A percentile compares a stretch with the other conserved stretches of the same genome.
Conservation (phyloP, 768 basidiomycete genomes). For the Rhizopogon sp. region DNA sequence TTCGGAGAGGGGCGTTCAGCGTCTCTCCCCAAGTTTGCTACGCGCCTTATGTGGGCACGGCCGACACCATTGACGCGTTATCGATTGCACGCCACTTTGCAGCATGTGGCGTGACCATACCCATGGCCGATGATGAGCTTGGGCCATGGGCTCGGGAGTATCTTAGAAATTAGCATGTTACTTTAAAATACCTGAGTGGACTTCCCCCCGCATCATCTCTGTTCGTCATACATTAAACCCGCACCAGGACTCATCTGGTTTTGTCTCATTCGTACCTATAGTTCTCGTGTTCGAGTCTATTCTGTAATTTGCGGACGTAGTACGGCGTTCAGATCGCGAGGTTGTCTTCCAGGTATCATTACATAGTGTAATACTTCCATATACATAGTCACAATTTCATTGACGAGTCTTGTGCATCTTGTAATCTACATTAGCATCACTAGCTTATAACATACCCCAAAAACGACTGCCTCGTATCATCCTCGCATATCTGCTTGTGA, state of each 20-base stretch:
- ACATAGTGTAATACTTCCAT: conserved; percentile 1
- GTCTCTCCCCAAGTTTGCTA: conserved; percentile 29
- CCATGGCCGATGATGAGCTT: conserved; percentile 30
- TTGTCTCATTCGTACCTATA: conserved; percentile 17
- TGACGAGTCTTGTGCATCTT: neutral
- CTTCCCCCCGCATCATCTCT: neutral
- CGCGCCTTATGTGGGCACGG: conserved; percentile 25
- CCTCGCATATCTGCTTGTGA: neutral
- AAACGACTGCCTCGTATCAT: too few relatives aligned
- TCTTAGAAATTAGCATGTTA: conserved; percentile 9
- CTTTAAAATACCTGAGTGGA: neutral
- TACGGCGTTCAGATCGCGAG: conserved; percentile 12
- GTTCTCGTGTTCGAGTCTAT: conserved; percentile 1
- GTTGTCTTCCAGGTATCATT: neutral
- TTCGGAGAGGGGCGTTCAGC: conserved; percentile 29
- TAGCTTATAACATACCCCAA: too few relatives aligned
- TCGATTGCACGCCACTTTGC: conserved; percentile 39
- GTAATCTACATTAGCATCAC: neutral
- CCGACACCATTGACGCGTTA: conserved; percentile 26
- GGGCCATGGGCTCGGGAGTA: conserved; percentile 37
- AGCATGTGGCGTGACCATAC: conserved; percentile 33
- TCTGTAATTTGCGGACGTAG: conserved; percentile 13
- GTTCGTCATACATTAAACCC: conserved; percentile 4
- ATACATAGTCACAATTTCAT: neutral
- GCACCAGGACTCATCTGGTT: conserved; percentile 18